Percentiles rank a stretch among this genome's conserved stretches.
phyloP scores from a whole-genome alignment of 2,329 filamentous ascomycete genomes.

The Scedosporium minutisporum region DNA sequence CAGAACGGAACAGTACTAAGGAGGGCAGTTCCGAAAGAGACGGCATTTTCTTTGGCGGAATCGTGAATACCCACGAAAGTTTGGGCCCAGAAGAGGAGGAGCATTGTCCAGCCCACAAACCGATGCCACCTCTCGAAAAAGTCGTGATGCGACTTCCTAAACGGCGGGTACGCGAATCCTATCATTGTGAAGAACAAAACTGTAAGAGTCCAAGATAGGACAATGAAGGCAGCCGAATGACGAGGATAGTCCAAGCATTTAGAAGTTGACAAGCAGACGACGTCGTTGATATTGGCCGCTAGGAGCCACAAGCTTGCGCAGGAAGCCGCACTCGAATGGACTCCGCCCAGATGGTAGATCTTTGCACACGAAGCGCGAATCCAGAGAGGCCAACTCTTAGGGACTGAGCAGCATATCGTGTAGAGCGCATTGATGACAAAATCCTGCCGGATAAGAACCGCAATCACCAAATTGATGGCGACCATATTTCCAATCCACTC shows the following conservation, averaged over 20 bases:
- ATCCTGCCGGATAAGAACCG: conserved; percentile 45
- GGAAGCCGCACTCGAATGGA: conserved; percentile 40
- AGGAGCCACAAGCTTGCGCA: conserved; percentile 40
- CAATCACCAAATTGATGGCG: conserved; percentile 37
- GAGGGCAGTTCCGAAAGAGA: conserved; percentile 25
- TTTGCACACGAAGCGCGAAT: conserved; percentile 38
- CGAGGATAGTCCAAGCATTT: conserved; percentile 18
- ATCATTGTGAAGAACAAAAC: conserved; percentile 50
- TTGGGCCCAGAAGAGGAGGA: conserved; percentile 57
- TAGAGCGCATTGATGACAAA: conserved; percentile 42
- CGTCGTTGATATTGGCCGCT: conserved; percentile 29
- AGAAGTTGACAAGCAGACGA: conserved; percentile 16
- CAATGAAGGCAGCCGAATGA: conserved; percentile 31
- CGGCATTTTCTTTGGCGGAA: conserved; percentile 15
- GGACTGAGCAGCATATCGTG: conserved; percentile 33
- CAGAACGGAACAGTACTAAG: conserved; percentile 45
- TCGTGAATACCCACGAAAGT: conserved; percentile 44
- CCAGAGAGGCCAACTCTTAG: conserved; percentile 34
- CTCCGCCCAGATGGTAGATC: conserved; percentile 42
- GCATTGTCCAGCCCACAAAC: conserved; percentile 60
- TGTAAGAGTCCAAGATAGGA: conserved; percentile 49
- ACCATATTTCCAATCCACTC: conserved; percentile 32
- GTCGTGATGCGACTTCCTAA: conserved; percentile 57
- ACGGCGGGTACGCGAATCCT: conserved; percentile 50
- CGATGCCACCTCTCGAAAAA: conserved; percentile 63